Evolutionary conservation across 352 stramenopile genomes (phyloP).

Genomic region (Globisporangium okanoganense): DNA sequence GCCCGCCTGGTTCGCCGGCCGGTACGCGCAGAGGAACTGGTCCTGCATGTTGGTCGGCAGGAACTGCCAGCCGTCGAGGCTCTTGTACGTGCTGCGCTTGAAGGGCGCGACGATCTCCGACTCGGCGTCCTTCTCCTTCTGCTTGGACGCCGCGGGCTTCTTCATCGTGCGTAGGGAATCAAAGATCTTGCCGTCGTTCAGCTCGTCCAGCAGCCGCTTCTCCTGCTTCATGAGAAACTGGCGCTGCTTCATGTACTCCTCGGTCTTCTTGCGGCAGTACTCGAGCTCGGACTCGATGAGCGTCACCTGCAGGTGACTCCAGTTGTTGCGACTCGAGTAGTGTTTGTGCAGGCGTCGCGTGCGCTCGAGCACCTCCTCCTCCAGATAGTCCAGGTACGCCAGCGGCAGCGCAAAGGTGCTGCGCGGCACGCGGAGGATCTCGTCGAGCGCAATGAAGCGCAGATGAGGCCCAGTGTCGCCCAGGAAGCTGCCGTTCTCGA

Average conservation of each 20-base stretch:
- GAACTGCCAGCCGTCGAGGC: slow-evolving; percentile 72
- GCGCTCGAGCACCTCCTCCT: slow-evolving; percentile 55
- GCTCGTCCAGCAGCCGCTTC: slow-evolving; percentile 52
- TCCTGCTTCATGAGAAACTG: slow-evolving; percentile 79
- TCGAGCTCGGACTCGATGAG: slow-evolving; percentile 48
- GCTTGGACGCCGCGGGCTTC: slow-evolving; percentile 15
- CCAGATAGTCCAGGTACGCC: slow-evolving; percentile 71
- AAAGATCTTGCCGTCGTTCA: slow-evolving; percentile 45
- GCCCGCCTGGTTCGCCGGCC: slow-evolving; percentile 22
- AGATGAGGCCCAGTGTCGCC: slow-evolving; percentile 31
- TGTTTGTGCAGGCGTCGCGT: slow-evolving; percentile 51
- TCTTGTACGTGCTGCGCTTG: slow-evolving; percentile 85
- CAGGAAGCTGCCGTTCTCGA: slow-evolving; percentile 70
- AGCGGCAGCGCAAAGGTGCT: slow-evolving; percentile 73
- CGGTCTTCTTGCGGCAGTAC: slow-evolving; percentile 60
- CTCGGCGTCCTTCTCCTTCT: slow-evolving; percentile 19
- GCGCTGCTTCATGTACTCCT: slow-evolving; percentile 73
- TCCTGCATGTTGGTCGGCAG: slow-evolving; percentile 86
- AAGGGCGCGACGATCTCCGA: slow-evolving; percentile 55
- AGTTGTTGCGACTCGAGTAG: slow-evolving; percentile 16
- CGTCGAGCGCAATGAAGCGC: slow-evolving; percentile 65
- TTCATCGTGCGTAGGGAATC: slow-evolving; percentile 16
- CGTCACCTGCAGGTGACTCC: slow-evolving; percentile 22
- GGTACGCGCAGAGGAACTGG: slow-evolving; percentile 64
- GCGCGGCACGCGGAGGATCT: slow-evolving; percentile 69